Conservation (phyloP, 1,139 yeast species). For the Magnusiomyces fungicola region DNA sequence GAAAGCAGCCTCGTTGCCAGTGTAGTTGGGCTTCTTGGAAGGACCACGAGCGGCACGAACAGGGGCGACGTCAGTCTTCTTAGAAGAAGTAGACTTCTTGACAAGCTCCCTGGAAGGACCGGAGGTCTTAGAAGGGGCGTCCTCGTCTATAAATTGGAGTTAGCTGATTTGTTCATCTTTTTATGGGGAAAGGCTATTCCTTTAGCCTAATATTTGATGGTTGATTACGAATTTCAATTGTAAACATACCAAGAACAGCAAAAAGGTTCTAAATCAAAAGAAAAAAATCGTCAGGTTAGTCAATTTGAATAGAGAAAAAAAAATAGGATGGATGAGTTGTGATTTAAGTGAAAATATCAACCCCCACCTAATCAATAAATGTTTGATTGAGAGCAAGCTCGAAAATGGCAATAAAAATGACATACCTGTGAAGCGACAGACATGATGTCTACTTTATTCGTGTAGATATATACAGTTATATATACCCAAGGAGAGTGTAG, state of each 20-base stretch:
- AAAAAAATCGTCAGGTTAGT: too few species aligned
- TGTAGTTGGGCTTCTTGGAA: conserved; percentile 44
- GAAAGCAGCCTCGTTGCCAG: conserved; percentile 86
- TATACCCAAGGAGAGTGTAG: not conserved
- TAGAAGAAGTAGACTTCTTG: conserved; percentile 76
- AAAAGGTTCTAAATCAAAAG: conserved; percentile 24
- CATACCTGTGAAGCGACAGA: conserved; percentile 29
- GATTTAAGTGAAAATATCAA: too few species aligned
- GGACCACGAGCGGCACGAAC: conserved; percentile 35
- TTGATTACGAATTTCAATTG: not conserved
- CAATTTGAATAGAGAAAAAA: too few species aligned
- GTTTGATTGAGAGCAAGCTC: not conserved
- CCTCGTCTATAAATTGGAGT: conserved; percentile 41
- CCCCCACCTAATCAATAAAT: too few species aligned
- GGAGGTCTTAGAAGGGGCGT: conserved; percentile 32
- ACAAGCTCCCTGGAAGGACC: conserved; percentile 64
- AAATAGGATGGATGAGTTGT: too few species aligned
- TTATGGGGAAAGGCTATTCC: not conserved
- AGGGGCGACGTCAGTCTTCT: conserved; percentile 83
- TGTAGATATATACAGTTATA: conserved; percentile 3
- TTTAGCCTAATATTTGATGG: not conserved
- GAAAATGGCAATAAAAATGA: not conserved
- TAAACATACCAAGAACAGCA: conserved; percentile 23
- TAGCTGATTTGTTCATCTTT: not conserved
- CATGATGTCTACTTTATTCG: conserved; percentile 18